Evolutionary conservation across 73 alveolate species (phyloP), one percentile per base, ranked within the genome.

Genomic region (Blepharisma stoltei): DNA sequence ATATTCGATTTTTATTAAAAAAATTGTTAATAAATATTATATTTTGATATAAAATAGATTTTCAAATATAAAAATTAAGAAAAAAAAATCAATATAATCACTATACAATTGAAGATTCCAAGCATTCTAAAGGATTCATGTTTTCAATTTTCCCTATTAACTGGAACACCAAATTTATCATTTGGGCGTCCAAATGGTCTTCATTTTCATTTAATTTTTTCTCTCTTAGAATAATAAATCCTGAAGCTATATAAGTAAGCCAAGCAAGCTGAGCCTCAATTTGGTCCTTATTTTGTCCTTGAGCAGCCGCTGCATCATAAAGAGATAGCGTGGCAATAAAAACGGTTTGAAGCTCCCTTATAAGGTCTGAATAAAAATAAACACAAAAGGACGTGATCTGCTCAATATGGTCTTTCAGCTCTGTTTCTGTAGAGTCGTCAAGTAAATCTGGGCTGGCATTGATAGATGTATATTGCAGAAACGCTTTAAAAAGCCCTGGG

Each of bases 181-280:
- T 8, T 18, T 14, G 11, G 2, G 73, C 73, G 46, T 60, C 73
- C 37, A 60, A 9, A 60, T 25, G 37, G 37, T 14, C 48, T 2
- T 60, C 48, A 9, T 9, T 25, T 8, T 60, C 73, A 25, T 14
- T 60, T 8, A 14, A 14, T 60, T 60, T 60, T 11, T 25, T 25
- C 2, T 60, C 73, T 60, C 73, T 14, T 1, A 60, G 11, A 25
- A 11, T 20, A 9, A 60, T 25, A 14, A 60, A 18, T 25, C 73
- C 73, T 18, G 73, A 60, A 60, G 73, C 73, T 8, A 60, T 60
- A 18, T 8, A n/a, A 60, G 23, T 60, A n/a, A 60, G 14, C 73
- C 73, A 60, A 25, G 73, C 45, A 11, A 60, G 46, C 45, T 60
- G 14, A 32, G 41, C 41, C 3, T 32, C 41, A 32, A 32, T 32